Base-by-base conservation (phyloP, 2,329 filamentous ascomycete genomes). In the Trichophyton rubrum region DNA sequence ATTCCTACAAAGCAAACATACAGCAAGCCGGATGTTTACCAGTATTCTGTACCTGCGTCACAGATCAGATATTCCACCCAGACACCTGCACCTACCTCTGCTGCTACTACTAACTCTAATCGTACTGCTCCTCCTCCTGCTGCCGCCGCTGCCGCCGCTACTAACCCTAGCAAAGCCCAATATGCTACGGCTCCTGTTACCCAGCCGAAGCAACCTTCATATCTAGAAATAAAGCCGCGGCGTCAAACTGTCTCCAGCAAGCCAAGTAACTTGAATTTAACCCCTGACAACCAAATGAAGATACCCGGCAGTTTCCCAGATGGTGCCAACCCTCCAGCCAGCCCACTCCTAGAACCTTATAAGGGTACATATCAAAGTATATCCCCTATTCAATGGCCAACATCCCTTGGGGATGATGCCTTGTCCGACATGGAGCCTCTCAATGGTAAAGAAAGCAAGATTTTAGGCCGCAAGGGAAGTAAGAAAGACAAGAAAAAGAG, bases 301-400 rank as follows among this genome's bases (percentile, higher is more conserved):
- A 62, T 62, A 20, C 69, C 68, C 9, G 69, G 69, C 7, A 66
- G 66, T 47, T 65, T 64, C 45, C 61, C 67, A 24, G 69, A 71
- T 51, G 67, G 68, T 5, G 73, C 69, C 38, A 71, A 79, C 51
- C 82, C 89, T 1, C 89, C 90, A 0, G 84, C 84, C 0, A 96
- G 90, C 64, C 93, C 92, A 0, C 79, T 97, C 57, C 82, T 96
- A 1, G 92, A 97, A 74, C 86, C 93, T 0, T 97, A 97, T 74
- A 87, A 86, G 64, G 92, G 92, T 43, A 96, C 91, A 0, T 97
- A 95, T 68, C 92, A 97, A 73, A 89, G 89, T 61, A 88, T 95
- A 67, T 96, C 91, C 0, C 91, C 92, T 0, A 96, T 96, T 89
- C 91, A 91, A 0, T 90, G 90, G 0, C 89, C 91, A 0, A 77